These are phyloP conservation scores for Botryotinia globosa DNA, from an alignment of 2,329 filamentous ascomycete species.

Conservation along the genomic window DNA sequence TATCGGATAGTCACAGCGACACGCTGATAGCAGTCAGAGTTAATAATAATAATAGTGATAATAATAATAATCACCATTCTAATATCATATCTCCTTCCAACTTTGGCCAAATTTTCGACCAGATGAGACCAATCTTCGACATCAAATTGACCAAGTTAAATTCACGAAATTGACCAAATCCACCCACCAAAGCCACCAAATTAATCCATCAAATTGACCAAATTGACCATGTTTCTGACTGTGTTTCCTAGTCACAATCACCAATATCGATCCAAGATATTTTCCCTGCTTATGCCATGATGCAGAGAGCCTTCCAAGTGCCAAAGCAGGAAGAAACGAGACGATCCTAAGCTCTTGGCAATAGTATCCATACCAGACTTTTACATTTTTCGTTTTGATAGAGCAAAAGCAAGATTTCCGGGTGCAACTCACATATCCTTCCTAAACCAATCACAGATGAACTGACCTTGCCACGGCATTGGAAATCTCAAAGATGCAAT, in stretches of 20 bases:
- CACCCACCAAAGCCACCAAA: too few species aligned
- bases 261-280: background rate
- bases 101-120: background rate
- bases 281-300: constrained; percentile 8
- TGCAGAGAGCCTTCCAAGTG: background rate
- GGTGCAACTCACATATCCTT: background rate
- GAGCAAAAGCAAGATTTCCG: background rate
- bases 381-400: background rate
- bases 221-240: background rate
- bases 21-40: constrained; percentile 13
- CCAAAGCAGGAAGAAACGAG: background rate
- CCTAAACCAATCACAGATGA: background rate
- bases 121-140: background rate
- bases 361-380: background rate
- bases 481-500: background rate
- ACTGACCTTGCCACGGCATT: constrained; percentile 5
- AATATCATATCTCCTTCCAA: background rate
- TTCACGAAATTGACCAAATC: background rate
- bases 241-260: background rate
- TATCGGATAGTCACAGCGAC: constrained; percentile 7
- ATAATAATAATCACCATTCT: constrained; percentile 17
- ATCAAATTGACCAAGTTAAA: too few species aligned
- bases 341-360: background rate
- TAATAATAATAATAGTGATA: constrained; percentile 21
- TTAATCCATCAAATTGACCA: background rate